Evolutionary conservation across 208 protist species (phyloP).

Genomic region (Leishmania gerbilli): DNA sequence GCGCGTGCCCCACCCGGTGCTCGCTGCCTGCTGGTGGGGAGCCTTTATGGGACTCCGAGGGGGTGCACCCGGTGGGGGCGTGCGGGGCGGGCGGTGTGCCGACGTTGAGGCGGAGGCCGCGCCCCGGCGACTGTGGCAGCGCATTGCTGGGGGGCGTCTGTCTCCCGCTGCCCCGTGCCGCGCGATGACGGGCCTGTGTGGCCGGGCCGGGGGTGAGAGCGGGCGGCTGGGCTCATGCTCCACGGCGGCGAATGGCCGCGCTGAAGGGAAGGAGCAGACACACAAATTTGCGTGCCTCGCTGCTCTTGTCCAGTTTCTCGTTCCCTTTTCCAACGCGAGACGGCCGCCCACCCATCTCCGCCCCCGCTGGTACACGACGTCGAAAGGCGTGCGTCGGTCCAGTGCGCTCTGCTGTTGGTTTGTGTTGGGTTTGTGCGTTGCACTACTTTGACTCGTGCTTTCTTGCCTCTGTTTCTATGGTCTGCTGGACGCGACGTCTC

Average conservation of each 20-base stretch:
- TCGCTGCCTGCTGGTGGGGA: neutral
- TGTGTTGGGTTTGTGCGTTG: neutral
- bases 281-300: neutral
- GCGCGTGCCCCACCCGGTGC: neutral
- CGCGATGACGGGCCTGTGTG: neutral
- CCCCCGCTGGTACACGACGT: neutral
- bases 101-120: neutral
- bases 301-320: neutral
- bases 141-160: neutral
- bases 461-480: neutral
- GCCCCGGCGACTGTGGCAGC: neutral
- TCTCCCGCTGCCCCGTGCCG: neutral
- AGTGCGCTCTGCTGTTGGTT: neutral
- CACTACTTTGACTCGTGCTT: neutral
- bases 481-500: neutral
- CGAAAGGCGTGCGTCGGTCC: neutral
- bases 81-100: neutral
- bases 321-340: too few species aligned
- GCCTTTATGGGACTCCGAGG: neutral
- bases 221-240: neutral
- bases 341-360: too few species aligned
- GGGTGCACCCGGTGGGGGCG: neutral
- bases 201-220: neutral
- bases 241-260: neutral
- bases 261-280: neutral